Percentiles rank a stretch among this genome's conserved stretches.
phyloP scores from a whole-genome alignment of 1,284 basidiomycete genomes.

The Testicularia cyperi region DNA sequence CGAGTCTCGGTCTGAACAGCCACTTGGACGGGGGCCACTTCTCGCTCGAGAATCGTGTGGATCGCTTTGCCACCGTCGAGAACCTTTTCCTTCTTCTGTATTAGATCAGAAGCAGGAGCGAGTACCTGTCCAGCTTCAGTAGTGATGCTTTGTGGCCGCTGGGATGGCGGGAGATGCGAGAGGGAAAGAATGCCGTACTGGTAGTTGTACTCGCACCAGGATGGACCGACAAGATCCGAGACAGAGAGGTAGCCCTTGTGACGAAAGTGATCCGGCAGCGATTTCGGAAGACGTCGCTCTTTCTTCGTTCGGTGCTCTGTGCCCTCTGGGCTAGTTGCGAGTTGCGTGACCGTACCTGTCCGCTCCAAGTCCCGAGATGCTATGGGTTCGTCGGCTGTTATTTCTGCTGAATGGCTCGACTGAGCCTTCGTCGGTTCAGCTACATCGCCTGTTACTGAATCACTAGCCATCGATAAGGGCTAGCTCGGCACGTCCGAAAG shows the following conservation, averaged over 20 bases:
- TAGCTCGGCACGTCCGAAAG: too few species aligned
- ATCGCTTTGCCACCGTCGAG: constrained; percentile 63
- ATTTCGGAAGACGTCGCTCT: too few species aligned
- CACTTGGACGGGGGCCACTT: constrained; percentile 67
- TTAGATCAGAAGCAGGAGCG: constrained; percentile 12
- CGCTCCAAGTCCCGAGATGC: too few species aligned
- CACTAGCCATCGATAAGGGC: too few species aligned
- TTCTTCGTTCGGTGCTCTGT: too few species aligned
- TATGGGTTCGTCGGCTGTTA: too few species aligned
- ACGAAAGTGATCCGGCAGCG: constrained; percentile 26
- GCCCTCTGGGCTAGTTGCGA: too few species aligned
- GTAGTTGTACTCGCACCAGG: constrained; percentile 55
- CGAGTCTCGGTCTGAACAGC: constrained; percentile 63
- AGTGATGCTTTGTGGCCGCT: constrained; percentile 41
- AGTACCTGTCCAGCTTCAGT: constrained; percentile 39
- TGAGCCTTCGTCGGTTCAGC: too few species aligned
- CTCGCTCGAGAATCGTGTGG: constrained; percentile 76
- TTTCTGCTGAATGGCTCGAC: too few species aligned
- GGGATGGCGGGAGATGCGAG: constrained; percentile 36
- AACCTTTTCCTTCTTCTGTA: constrained; percentile 30
- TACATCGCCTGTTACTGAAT: too few species aligned
- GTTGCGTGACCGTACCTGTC: too few species aligned
- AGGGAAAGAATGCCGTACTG: constrained; percentile 47
- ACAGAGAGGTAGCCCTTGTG: constrained; percentile 46
- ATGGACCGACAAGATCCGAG: constrained; percentile 51